Evolutionary conservation across 2,329 filamentous ascomycete genomes (phyloP).

Genomic region (Phaeosphaeriaceae sp.): DNA sequence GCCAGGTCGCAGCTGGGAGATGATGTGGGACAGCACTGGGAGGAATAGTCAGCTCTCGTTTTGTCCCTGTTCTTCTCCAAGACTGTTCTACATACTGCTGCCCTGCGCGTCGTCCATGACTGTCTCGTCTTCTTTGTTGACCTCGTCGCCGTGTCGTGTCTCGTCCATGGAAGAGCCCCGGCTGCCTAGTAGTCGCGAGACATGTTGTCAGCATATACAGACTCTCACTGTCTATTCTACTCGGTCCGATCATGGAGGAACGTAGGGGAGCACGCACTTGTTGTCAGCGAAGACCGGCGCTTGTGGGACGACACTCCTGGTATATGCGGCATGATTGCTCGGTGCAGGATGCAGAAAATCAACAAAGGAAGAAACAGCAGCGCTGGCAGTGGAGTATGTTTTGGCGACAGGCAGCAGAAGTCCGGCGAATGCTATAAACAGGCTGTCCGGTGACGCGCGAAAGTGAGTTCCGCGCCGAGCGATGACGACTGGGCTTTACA

Average conservation of each 20-base stretch:
- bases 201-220: conserved; percentile 22
- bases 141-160: conserved; percentile 47
- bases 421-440: conserved; percentile 19
- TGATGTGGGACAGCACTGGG: conserved; percentile 92
- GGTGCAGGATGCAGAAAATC: background rate
- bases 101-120: conserved; percentile 91
- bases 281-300: conserved; percentile 34
- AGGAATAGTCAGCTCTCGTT: conserved; percentile 19
- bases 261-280: conserved; percentile 33
- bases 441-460: conserved; percentile 20
- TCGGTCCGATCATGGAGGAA: conserved; percentile 8
- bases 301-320: conserved; percentile 28
- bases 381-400: background rate
- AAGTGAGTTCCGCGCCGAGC: conserved; percentile 24
- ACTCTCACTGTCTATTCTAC: background rate
- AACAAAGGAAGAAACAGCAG: background rate
- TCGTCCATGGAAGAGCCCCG: conserved; percentile 53
- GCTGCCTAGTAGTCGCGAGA: conserved; percentile 37
- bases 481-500: conserved; percentile 35
- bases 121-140: conserved; percentile 69
- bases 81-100: conserved; percentile 70
- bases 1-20: conserved; percentile 93
- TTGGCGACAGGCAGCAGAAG: conserved; percentile 11
- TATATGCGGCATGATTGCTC: conserved; percentile 47
- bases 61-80: background rate